Evolutionary conservation across 257 asterid species (phyloP), one percentile per base, ranked within the genome.

Genomic region (Echites panduratus): DNA sequence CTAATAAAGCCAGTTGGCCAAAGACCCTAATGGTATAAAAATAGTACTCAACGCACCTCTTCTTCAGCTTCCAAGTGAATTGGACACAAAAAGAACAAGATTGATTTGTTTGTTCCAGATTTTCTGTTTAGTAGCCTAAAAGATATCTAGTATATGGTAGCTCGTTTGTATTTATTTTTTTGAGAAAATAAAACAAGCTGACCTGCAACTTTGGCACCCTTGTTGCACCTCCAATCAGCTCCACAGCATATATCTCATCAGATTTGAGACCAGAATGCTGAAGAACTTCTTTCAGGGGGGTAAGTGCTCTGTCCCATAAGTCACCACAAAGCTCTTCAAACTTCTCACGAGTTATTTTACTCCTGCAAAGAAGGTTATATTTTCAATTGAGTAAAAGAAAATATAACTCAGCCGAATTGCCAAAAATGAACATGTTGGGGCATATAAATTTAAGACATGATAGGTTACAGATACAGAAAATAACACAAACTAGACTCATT

Each of bases 161-260:
- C 41, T 48, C 22, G 35, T 41, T 27, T 35, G 20, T 68, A 47
- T 64, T 40, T n/a, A 67, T 43, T 26, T 53, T 47, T 32, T 26
- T 50, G 29, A 43, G 43, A 17, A 44, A 20, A 10, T 29, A 27
- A 54, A 27, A 68, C 5, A 73, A 52, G 73, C 70, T 69, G 61
- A 94, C 99, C 99, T 95, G 98, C 88, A 95, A 89, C 81, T 89
- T 92, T 67, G 98, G 99, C 73, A 95, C 98, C 75, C 99, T 89
- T 45, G 99, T 95, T 84, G 98, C 94, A 82, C 99, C 99, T 80
- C 99, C 99, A 82, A 95, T 90, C 86, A 95, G 84, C 88, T 95
- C 99, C 75, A 95, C 96, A 2, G 95, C 99, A 80, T 90, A 83
- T 79, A 95, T 82, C 73, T 95, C 97, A 41, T 89, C 96, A 66